phyloP scores from a whole-genome alignment of 805 yeast genomes.

The Zygoascus biomembranicola region DNA sequence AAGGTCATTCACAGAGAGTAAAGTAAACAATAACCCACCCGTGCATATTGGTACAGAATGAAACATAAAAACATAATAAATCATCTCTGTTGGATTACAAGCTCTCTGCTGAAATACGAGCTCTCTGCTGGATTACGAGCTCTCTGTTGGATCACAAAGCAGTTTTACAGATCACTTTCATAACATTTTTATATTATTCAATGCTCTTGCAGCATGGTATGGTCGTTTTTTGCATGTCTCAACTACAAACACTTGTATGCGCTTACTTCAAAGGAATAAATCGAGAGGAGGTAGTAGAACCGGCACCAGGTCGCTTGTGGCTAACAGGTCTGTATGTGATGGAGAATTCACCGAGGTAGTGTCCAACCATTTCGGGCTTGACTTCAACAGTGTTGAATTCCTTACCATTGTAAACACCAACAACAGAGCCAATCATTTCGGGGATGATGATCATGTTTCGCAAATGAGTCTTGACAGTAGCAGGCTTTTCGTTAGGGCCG shows the following conservation, averaged over 20 bases:
- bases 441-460: slow-evolving; percentile 98
- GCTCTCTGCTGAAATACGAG: too few species aligned
- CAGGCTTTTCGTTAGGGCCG: slow-evolving; percentile 87
- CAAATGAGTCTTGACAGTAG: slow-evolving; percentile 96
- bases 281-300: slow-evolving; percentile 53
- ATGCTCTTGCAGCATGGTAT: background rate
- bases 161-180: background rate
- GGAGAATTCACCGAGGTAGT: slow-evolving; percentile 99
- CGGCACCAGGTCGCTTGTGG: slow-evolving; percentile 96
- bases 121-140: too few species aligned
- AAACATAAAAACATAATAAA: too few species aligned
- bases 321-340: slow-evolving; percentile 99
- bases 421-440: slow-evolving; percentile 99
- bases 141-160: too few species aligned
- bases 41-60: too few species aligned
- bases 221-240: background rate
- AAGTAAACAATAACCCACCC: background rate
- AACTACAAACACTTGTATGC: background rate
- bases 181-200: background rate
- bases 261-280: slow-evolving; percentile 63
- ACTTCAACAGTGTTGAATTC: slow-evolving; percentile 98
- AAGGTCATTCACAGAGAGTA: too few species aligned
- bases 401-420: slow-evolving; percentile 99
- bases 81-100: too few species aligned
- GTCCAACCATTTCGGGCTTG: slow-evolving; percentile 99